Evolutionary conservation across 352 stramenopile genomes (phyloP), one percentile per base, ranked within the genome.

Genomic region (Aphanomyces cochlioides): DNA sequence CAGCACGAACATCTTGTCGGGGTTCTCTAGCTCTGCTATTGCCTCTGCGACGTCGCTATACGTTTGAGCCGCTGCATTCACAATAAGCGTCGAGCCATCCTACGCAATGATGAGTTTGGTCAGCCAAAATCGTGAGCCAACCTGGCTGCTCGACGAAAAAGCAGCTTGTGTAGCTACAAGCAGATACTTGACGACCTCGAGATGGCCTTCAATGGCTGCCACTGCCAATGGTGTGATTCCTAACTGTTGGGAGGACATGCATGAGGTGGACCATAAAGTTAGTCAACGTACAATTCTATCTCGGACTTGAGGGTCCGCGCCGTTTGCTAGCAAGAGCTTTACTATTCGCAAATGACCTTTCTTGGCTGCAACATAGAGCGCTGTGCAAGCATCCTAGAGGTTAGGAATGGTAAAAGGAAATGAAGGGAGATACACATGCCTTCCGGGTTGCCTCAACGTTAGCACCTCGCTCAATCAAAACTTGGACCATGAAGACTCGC

Each of bases 171-270:
- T 39, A 17, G 15, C 5, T 7, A 37, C 54, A 10, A 70, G 21
- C 4, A 70, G 21, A 36, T 70, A 41, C 40, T 70, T 70, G 7
- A 83, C 76, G 64, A 83, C 72, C 12, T 77, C 67, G 19, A 83
- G 78, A 38, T 83, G 78, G 7, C 75, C 76, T 56, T 81, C 74
- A 15, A 80, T 79, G 19, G 77, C 77, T 12, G 77, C 76, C n/a
- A 80, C 73, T 12, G 12, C 57, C 7, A 47, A 47, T 1, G 69
- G 67, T 17, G 64, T 70, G 40, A 70, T 70, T 7, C 47, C 47
- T 7, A 70, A 50, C 64, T 70, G 61, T 41, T 39, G 38, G 7
- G 5, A 28, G 28, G 36, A 43, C 7, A 61, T 47, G 41, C 5
- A 40, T 53, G 15, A 37, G 21, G 47, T 2, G 36, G 43, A 6